These are phyloP conservation scores for Scedosporium dehoogii DNA, from an alignment of 2,329 filamentous ascomycete species.

Conservation along the genomic window DNA sequence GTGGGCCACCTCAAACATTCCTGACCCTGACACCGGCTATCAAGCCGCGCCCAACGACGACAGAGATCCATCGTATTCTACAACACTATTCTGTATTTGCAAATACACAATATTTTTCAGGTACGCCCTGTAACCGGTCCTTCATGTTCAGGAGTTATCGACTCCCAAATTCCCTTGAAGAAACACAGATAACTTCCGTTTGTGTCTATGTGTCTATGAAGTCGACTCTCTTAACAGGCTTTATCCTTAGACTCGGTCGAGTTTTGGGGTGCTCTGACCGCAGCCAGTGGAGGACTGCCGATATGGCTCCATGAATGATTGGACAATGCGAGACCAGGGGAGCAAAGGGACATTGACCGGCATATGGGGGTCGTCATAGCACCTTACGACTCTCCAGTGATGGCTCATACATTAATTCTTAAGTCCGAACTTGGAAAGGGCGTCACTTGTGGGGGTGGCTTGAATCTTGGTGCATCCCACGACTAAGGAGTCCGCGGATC, in stretches of 20 bases:
- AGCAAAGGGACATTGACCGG: not conserved
- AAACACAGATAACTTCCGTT: too few species aligned
- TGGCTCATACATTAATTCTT: not conserved
- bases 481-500: not conserved
- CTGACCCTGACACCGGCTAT: not conserved
- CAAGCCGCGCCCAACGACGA: not conserved
- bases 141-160: too few species aligned
- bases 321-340: not conserved
- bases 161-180: too few species aligned
- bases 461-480: not conserved
- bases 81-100: too few species aligned
- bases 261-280: not conserved
- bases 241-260: not conserved
- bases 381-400: not conserved
- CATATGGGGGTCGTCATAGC: not conserved
- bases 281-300: not conserved
- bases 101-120: too few species aligned
- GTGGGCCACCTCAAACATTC: not conserved
- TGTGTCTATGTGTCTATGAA: too few species aligned
- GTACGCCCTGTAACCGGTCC: too few species aligned
- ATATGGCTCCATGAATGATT: not conserved
- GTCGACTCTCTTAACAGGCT: not conserved
- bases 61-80: too few species aligned
- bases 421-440: not conserved
- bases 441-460: not conserved